Conservation (phyloP, 2,329 filamentous ascomycete genomes). For the Colletotrichum chlorophyti region DNA sequence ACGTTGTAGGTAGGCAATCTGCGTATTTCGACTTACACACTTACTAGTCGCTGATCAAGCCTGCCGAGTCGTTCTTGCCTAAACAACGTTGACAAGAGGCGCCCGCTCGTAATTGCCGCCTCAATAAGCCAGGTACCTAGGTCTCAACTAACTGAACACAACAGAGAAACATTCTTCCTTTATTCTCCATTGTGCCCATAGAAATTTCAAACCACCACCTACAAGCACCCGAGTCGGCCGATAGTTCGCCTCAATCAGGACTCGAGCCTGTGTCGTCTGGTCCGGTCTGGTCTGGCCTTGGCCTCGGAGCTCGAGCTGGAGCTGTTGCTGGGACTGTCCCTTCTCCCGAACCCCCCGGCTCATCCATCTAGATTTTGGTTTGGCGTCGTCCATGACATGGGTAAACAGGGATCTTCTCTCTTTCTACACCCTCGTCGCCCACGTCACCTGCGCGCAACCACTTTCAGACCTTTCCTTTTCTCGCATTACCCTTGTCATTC, state of each 20-base stretch:
- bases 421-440: conserved; percentile 22
- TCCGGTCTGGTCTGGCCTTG: conserved; percentile 7
- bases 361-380: conserved; percentile 2
- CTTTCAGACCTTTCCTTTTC: conserved; percentile 13
- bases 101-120: no score
- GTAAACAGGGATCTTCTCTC: conserved; percentile 13
- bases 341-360: background rate
- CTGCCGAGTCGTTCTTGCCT: no score
- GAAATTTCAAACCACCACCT: no score
- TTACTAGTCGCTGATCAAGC: no score
- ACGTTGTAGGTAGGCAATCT: no score
- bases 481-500: no score
- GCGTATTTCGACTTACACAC: no score
- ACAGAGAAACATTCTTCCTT: no score
- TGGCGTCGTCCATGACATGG: conserved; percentile 6
- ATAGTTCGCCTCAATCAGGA: background rate
- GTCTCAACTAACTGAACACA: no score
- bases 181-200: no score
- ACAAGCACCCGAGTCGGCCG: background rate
- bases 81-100: no score
- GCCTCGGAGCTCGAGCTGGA: background rate
- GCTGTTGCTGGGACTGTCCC: background rate
- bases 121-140: no score
- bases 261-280: background rate
- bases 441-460: conserved; percentile 26